Conservation (phyloP, 23 red algal species). For the Chondrus crispus region DNA sequence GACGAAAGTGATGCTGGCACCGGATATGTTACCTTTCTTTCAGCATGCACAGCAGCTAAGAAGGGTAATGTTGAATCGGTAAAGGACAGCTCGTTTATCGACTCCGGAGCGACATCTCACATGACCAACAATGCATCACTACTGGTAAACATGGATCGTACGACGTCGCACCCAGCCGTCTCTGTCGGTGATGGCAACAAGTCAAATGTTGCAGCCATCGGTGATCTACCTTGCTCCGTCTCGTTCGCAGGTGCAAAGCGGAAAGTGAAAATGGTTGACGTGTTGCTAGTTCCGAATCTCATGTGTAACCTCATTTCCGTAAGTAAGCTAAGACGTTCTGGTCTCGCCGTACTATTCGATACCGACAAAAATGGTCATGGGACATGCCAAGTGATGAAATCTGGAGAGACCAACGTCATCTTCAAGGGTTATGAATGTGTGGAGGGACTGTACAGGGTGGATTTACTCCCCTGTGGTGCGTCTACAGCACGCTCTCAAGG, state of each 20-base stretch:
- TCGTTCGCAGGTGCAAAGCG: background rate
- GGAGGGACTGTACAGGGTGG: background rate
- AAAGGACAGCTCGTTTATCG: background rate
- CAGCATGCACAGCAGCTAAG: background rate
- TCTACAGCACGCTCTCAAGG: too few species aligned
- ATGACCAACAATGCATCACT: background rate
- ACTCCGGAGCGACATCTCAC: background rate
- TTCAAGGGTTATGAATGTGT: background rate
- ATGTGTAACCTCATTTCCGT: conserved; percentile 1
- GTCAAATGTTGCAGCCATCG: background rate
- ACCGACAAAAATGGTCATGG: background rate
- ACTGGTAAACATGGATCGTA: background rate
- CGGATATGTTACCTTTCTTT: background rate
- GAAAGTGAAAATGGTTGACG: background rate
- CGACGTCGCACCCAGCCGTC: too few species aligned
- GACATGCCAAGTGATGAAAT: background rate
- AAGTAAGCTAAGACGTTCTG: background rate
- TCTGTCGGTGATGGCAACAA: background rate
- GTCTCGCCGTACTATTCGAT: background rate
- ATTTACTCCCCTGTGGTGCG: too few species aligned
- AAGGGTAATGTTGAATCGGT: too few species aligned
- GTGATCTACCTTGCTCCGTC: background rate
- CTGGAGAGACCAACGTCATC: background rate
- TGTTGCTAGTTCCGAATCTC: background rate
- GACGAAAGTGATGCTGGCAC: background rate